Base-by-base conservation (phyloP, 2,329 filamentous ascomycete genomes). In the Thermoascus crustaceus region DNA sequence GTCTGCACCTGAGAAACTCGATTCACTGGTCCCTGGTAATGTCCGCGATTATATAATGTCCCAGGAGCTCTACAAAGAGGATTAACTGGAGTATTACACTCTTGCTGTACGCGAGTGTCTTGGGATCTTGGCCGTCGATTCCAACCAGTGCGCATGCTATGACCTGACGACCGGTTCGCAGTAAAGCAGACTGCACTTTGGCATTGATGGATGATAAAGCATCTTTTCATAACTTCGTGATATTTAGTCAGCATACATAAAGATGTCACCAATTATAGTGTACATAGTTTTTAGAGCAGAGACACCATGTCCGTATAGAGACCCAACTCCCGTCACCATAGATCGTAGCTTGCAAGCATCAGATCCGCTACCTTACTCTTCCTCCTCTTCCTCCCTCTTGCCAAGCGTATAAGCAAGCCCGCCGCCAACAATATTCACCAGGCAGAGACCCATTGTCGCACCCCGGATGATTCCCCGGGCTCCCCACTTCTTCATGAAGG, bases 381-480 rank as follows among this genome's bases (percentile, higher is more conserved):
- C 48, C 10, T 60, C 61, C 37, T 65, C 61, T 21, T 60, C 56
- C 23, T 59, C 57, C 25, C 57, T 54, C 47, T 60, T 61, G 8
- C 64, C 65, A 38, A 67, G 48, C 4, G 59, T 60, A 51, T 69
- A 70, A 7, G 64, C 65, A 40, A 68, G 42, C 9, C 67, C 66
- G 9, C 67, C 66, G 25, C 61, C 57, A 19, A 69, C 50, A 47
- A 69, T 46, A 40, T 70, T 69, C n/a, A 56, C 55, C 39, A 67
- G 49, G 37, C 63, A 66, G 24, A 68, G 49, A 23, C 60, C 64
- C 59, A 69, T 66, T 4, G 66, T 68, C 20, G 52, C 50, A 19
- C 66, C 65, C 38, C 66, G 58, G 30, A 69, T 55, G 5, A 67
- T 52, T 0, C 67, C 67, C 30, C 66, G 58, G 25, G 59, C 55